Percentiles rank a stretch among this genome's conserved stretches.
Evolutionary conservation across 2,329 filamentous ascomycete species (phyloP).

Genomic region (Fusarium sp.): DNA sequence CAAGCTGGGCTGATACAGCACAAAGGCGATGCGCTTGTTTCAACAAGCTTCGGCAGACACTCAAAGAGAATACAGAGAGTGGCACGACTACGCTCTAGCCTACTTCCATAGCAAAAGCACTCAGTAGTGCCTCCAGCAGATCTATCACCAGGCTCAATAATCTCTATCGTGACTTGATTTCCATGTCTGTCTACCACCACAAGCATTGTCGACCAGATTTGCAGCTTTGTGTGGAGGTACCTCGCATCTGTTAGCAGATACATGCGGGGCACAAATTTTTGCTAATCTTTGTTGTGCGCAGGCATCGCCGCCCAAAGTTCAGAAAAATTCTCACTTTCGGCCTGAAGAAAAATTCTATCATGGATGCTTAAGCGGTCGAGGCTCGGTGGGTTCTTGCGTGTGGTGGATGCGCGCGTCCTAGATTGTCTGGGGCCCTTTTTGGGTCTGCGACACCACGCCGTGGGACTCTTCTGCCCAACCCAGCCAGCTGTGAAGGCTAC

Average conservation of each 20-base stretch:
- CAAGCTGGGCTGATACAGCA: neutral
- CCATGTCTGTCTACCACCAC: conserved; percentile 12
- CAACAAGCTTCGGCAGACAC: neutral
- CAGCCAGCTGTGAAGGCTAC: conserved; percentile 5
- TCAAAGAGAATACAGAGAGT: neutral
- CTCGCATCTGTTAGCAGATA: conserved; percentile 47
- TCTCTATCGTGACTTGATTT: conserved; percentile 7
- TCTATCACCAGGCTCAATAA: neutral
- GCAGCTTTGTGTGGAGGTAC: conserved; percentile 39
- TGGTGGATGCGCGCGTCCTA: conserved; percentile 36
- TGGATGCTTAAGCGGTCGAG: conserved; percentile 34
- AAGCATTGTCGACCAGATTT: conserved; percentile 9
- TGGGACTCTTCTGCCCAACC: conserved; percentile 46
- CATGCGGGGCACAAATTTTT: conserved; percentile 40
- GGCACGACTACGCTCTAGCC: neutral
- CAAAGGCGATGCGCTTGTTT: neutral
- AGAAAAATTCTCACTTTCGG: conserved; percentile 45
- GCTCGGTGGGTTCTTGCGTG: conserved; percentile 35
- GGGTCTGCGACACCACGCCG: conserved; percentile 27
- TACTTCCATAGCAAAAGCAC: neutral
- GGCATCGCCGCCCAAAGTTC: conserved; percentile 27
- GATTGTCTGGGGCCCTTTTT: conserved; percentile 34
- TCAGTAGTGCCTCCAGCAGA: neutral
- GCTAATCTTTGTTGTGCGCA: conserved; percentile 29
- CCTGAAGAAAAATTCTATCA: conserved; percentile 42